A percentile compares a stretch with the other conserved stretches of the same genome.
These are phyloP conservation scores for Boletus holoroseus DNA, from an alignment of 1,284 basidiomycete genomes.

Conservation along the genomic window DNA sequence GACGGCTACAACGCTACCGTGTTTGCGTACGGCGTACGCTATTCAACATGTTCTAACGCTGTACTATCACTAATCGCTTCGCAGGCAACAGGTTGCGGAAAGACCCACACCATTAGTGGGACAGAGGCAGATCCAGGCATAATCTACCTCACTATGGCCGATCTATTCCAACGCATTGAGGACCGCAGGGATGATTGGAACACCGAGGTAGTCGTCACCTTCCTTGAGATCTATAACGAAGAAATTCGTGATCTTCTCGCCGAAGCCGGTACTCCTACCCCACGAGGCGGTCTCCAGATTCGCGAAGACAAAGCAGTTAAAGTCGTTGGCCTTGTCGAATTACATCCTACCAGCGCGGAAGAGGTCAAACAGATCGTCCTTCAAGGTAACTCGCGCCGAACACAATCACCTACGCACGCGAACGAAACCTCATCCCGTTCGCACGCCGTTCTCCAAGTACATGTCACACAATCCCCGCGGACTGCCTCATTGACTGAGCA, in stretches of 20 bases:
- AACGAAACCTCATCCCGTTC: slow-evolving; percentile 95
- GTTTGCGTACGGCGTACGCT: slow-evolving; percentile 91
- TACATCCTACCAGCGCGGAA: slow-evolving; percentile 74
- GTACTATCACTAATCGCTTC: slow-evolving; percentile 18
- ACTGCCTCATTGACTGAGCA: slow-evolving; percentile 77
- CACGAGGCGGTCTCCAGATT: slow-evolving; percentile 82
- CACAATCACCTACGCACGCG: slow-evolving; percentile 88
- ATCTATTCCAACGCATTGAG: slow-evolving; percentile 86
- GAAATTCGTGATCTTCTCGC: slow-evolving; percentile 92
- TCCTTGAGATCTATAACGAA: slow-evolving; percentile 97
- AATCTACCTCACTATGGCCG: slow-evolving; percentile 95
- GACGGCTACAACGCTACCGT: slow-evolving; percentile 97
- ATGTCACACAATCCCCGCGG: slow-evolving; percentile 80
- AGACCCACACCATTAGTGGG: slow-evolving; percentile 96
- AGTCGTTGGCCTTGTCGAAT: slow-evolving; percentile 78
- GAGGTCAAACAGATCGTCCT: slow-evolving; percentile 92
- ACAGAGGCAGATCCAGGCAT: slow-evolving; percentile 82
- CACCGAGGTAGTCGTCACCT: slow-evolving; percentile 84
- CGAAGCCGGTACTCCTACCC: slow-evolving; percentile 59
- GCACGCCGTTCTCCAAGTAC: slow-evolving; percentile 92
- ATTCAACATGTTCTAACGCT: slow-evolving; percentile 3
- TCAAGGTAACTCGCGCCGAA: slow-evolving; percentile 80
- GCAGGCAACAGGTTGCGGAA: slow-evolving; percentile 95
- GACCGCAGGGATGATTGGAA: slow-evolving; percentile 78
- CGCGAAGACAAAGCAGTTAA: slow-evolving; percentile 91